Percentiles rank a stretch among this genome's conserved stretches.
Evolutionary conservation across 345 rosid species (phyloP).

Genomic region (Eucalyptus rudis): DNA sequence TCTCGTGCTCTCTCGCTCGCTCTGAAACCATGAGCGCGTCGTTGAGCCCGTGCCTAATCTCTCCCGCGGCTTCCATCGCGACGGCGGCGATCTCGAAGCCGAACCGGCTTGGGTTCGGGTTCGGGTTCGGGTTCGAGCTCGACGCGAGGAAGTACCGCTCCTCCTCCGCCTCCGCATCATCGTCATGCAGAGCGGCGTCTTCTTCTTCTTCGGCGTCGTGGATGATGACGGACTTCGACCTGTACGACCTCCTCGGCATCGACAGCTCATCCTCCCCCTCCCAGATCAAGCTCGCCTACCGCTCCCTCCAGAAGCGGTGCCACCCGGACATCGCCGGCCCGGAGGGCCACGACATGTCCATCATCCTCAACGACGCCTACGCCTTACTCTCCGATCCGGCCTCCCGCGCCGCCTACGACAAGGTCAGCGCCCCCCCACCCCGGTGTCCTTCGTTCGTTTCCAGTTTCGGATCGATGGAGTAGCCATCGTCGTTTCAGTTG

Average conservation of each 20-base stretch:
- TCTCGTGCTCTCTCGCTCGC: not conserved
- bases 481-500: not conserved
- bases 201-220: conserved; percentile 20
- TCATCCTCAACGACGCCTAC: conserved; percentile 74
- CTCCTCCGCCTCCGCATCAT: not conserved
- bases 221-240: conserved; percentile 48
- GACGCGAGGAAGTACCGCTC: not conserved
- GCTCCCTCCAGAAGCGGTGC: conserved; percentile 63
- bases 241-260: conserved; percentile 75
- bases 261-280: conserved; percentile 39
- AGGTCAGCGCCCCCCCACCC: conserved; percentile 15
- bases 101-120: not conserved
- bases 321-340: conserved; percentile 83
- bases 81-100: not conserved
- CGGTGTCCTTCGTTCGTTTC: not conserved
- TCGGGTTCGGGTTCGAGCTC: not conserved
- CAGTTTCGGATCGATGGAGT: not conserved
- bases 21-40: not conserved
- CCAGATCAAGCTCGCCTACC: conserved; percentile 69
- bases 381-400: conserved; percentile 54
- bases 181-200: conserved; percentile 13
- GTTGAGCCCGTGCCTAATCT: not conserved
- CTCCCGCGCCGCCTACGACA: conserved; percentile 65
- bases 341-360: conserved; percentile 83
- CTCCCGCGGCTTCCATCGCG: not conserved